Evolutionary conservation across 2,329 filamentous ascomycete species (phyloP), one percentile per base, ranked within the genome.

Genomic region (Colletotrichum orchidophilum): DNA sequence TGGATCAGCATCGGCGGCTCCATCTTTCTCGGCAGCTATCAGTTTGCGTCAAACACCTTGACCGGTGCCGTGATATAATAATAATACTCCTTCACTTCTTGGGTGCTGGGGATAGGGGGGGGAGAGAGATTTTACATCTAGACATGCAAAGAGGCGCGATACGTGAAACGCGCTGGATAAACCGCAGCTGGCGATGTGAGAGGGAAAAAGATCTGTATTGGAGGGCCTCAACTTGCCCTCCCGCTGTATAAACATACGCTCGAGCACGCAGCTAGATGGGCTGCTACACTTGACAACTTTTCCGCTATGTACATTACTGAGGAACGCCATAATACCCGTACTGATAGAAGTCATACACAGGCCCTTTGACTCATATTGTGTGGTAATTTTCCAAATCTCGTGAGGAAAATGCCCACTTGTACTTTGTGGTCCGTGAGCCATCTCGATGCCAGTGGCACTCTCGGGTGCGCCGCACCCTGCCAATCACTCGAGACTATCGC

Each of bases 1-100:
- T 98, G 96, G 95, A 99, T 99, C 79, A 96, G 94, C 75, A 92
- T 94, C 67, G 96, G 96, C 3, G 96, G 96, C 1, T 94, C 96
- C 12, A 94, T 99, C 39, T 99, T 99, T 83, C 81, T 98, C 78
- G 96, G 96, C 1, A 96, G 93, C 77, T 98, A 98, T 81, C 94
- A 97, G 81, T 96, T 92, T 90, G 93, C 91, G 26, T 92, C 92
- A 76, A 97, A 97, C 83, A 84, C 90, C 35, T 81, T 97, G 75
- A 87, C 89, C 64, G 83, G 85, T 9, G 69, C 70, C 4, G 68
- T 68, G 21, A 12, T 71, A 13, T 66, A 21, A 49, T 46, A 21
- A 29, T 21, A 13, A 42, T 18, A 18, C 21, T 59, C 5, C n/a
- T 26, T 9, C 15, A 52, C 35, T 27, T 3, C 8, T 3, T 26